A percentile compares a stretch with the other conserved stretches of the same genome.
Evolutionary conservation across 1,284 basidiomycete genomes (phyloP).

Genomic region (Fomitopsis betulina): DNA sequence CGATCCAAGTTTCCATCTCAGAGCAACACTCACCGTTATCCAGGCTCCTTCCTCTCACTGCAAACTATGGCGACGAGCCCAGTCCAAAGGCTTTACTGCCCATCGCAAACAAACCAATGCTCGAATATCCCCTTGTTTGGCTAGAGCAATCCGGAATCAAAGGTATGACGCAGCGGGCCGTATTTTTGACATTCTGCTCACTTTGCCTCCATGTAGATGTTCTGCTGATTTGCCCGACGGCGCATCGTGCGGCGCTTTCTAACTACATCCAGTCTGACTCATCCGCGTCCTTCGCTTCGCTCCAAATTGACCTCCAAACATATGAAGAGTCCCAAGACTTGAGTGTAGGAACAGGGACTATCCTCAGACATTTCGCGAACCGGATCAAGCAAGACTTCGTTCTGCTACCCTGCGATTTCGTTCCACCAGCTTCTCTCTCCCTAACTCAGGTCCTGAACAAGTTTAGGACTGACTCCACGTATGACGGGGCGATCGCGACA

Average conservation of each 20-base stretch:
- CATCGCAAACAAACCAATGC: constrained; percentile 82
- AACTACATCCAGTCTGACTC: constrained; percentile 76
- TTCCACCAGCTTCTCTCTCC: constrained; percentile 70
- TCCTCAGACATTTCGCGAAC: constrained; percentile 64
- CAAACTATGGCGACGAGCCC: constrained; percentile 68
- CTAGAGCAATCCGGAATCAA: constrained; percentile 82
- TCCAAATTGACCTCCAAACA: constrained; percentile 70
- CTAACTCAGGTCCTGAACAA: constrained; percentile 74
- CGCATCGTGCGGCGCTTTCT: constrained; percentile 70
- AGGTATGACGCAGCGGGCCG: constrained; percentile 39
- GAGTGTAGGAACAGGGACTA: constrained; percentile 61
- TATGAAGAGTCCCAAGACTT: constrained; percentile 68
- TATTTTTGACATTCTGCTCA: too few relatives aligned
- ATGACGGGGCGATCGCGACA: constrained; percentile 69
- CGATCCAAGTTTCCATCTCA: constrained; percentile 23
- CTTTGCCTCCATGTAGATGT: constrained; percentile 55
- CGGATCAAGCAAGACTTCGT: constrained; percentile 82
- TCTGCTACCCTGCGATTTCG: constrained; percentile 88
- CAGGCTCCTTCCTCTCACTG: constrained; percentile 70
- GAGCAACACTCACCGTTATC: constrained; percentile 11
- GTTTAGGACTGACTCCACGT: constrained; percentile 67
- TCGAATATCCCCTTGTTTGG: constrained; percentile 84
- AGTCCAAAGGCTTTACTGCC: constrained; percentile 85
- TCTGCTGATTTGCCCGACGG: constrained; percentile 77
- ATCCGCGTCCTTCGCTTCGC: constrained; percentile 49